Evolutionary conservation across 768 basidiomycete species (phyloP).

Genomic region (Calocybe gangraenosa): DNA sequence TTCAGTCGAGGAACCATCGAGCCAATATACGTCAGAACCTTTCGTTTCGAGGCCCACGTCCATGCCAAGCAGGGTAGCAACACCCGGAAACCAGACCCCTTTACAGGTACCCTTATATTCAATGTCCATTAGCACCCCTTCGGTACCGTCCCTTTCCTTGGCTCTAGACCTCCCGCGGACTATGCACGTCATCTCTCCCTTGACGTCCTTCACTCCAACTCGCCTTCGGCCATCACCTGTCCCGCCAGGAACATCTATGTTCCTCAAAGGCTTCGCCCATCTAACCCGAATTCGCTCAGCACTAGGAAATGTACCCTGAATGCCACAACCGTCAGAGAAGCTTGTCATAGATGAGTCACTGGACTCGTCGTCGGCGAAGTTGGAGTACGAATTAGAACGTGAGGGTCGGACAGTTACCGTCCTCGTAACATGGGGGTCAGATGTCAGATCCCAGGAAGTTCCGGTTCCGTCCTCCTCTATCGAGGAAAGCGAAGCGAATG

Average conservation of each 20-base stretch:
- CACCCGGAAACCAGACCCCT: conserved; percentile 79
- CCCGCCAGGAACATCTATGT: conserved; percentile 37
- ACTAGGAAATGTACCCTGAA: conserved; percentile 78
- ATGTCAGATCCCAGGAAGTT: conserved; percentile 68
- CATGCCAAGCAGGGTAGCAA: conserved; percentile 76
- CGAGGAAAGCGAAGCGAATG: conserved; percentile 73
- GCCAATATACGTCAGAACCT: conserved; percentile 68
- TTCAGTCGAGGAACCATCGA: conserved; percentile 38
- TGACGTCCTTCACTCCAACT: conserved; percentile 66
- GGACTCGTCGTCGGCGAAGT: conserved; percentile 81
- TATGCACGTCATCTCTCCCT: conserved; percentile 61
- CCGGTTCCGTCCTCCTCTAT: conserved; percentile 61
- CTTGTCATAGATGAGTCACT: conserved; percentile 62
- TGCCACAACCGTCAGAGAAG: conserved; percentile 56
- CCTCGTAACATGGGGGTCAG: conserved; percentile 73
- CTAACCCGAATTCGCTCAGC: conserved; percentile 72
- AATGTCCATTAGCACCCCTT: conserved; percentile 60
- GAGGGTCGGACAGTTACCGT: conserved; percentile 40
- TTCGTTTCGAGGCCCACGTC: conserved; percentile 69
- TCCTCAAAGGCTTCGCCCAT: conserved; percentile 67
- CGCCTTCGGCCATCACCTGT: conserved; percentile 53
- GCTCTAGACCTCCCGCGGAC: conserved; percentile 48
- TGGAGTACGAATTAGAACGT: conserved; percentile 56
- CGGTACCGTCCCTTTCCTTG: conserved; percentile 30
- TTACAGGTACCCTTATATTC: conserved; percentile 73